Conservation (phyloP, 2,329 filamentous ascomycete genomes). For the Bipolaris zeicola region DNA sequence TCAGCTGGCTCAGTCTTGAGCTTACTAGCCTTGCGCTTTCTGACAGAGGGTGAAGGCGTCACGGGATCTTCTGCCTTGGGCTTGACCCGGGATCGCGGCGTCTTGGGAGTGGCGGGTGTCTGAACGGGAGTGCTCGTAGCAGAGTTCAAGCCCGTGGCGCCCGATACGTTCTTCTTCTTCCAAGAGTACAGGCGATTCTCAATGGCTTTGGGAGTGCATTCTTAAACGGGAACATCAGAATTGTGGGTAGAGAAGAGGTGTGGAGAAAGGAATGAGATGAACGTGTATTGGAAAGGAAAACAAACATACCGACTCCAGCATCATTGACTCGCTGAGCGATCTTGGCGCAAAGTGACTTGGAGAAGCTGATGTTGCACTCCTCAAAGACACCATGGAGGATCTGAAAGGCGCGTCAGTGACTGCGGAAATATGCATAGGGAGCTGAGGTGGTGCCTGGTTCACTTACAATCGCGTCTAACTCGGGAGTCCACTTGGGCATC, state of each 20-base stretch:
- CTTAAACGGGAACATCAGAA: slow-evolving; percentile 7
- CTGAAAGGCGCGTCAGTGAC: slow-evolving; percentile 16
- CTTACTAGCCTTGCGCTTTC: background rate
- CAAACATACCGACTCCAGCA: slow-evolving; percentile 13
- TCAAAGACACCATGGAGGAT: slow-evolving; percentile 27
- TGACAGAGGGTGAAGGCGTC: background rate
- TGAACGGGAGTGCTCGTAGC: background rate
- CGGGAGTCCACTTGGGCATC: slow-evolving; percentile 29
- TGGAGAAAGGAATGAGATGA: background rate
- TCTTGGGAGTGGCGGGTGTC: background rate
- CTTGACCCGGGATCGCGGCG: background rate
- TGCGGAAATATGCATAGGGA: background rate
- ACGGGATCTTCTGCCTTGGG: slow-evolving; percentile 4
- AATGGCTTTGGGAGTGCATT: slow-evolving; percentile 37
- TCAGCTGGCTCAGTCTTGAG: background rate
- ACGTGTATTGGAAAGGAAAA: no score
- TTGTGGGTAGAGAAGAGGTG: background rate
- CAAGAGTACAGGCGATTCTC: slow-evolving; percentile 27
- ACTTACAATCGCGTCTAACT: slow-evolving; percentile 30
- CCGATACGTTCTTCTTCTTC: slow-evolving; percentile 24
- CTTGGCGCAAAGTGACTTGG: slow-evolving; percentile 19
- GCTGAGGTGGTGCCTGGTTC: background rate
- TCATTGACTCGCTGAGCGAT: slow-evolving; percentile 15
- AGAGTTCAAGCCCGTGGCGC: background rate
- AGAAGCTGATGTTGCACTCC: slow-evolving; percentile 16